Percentiles rank a stretch among this genome's conserved stretches.
These are phyloP conservation scores for Penicillium capsulatum DNA, from an alignment of 2,329 filamentous ascomycete species.

Conservation along the genomic window DNA sequence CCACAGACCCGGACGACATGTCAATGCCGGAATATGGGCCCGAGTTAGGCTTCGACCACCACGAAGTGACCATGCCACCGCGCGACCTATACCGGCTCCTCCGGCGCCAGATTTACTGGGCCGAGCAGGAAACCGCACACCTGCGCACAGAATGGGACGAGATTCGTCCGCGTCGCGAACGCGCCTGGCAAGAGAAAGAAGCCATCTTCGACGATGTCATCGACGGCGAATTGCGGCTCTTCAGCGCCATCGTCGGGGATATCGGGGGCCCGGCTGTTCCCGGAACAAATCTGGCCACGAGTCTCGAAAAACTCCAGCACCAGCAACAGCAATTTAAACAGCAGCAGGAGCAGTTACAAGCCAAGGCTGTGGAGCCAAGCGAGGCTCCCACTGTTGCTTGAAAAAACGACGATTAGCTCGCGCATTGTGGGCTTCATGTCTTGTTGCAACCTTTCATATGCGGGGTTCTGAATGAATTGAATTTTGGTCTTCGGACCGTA, in stretches of 20 bases:
- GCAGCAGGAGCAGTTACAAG: conserved; percentile 20
- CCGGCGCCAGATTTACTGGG: conserved; percentile 47
- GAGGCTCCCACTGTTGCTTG: conserved; percentile 5
- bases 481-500: too few relatives aligned
- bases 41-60: conserved; percentile 42
- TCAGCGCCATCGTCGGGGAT: conserved; percentile 26
- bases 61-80: conserved; percentile 42
- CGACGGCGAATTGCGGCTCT: conserved; percentile 39
- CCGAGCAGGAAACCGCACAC: conserved; percentile 40
- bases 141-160: conserved; percentile 41
- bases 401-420: too few relatives aligned
- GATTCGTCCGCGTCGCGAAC: conserved; percentile 36
- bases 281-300: conserved; percentile 14
- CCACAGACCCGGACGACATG: conserved; percentile 32
- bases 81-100: conserved; percentile 45
- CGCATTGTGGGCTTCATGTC: too few relatives aligned
- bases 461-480: not conserved
- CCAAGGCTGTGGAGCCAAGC: not conserved
- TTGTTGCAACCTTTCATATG: conserved; percentile 5
- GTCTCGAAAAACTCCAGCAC: conserved; percentile 21
- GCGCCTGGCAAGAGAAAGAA: conserved; percentile 43
- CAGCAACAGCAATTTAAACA: conserved; percentile 21
- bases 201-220: conserved; percentile 43
- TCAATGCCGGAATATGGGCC: conserved; percentile 38
- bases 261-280: conserved; percentile 8